Evolutionary conservation across 495 filamentous ascomycete species (phyloP).

Genomic region (Penicillium coffeae): DNA sequence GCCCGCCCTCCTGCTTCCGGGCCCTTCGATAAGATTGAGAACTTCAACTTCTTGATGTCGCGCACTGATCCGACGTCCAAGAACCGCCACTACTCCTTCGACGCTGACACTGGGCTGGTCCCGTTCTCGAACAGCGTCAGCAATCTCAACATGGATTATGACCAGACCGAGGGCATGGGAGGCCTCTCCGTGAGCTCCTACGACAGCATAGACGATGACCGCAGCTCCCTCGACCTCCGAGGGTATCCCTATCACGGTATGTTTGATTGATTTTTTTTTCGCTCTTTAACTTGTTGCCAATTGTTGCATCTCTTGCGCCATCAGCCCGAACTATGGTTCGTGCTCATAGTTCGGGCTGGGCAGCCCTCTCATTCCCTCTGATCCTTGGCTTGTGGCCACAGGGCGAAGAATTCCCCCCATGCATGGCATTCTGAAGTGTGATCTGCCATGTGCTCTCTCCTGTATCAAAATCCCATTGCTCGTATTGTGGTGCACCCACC

Average conservation of each 20-base stretch:
- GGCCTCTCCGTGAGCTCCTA: conserved; percentile 49
- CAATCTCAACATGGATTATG: conserved; percentile 43
- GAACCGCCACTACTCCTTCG: conserved; percentile 43
- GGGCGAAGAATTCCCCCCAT: no score
- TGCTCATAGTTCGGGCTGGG: conserved; percentile 8
- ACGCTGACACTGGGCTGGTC: conserved; percentile 38
- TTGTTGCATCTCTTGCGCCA: conserved; percentile 41
- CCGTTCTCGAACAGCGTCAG: conserved; percentile 16
- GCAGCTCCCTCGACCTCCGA: conserved; percentile 39
- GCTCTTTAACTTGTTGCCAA: conserved; percentile 23
- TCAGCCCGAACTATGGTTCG: conserved; percentile 29
- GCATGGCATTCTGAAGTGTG: no score
- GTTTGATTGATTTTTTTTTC: conserved; percentile 11
- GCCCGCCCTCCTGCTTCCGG: conserved; percentile 23
- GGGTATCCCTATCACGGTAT: conserved; percentile 46
- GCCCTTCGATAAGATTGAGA: conserved; percentile 40
- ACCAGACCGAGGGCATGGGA: conserved; percentile 47
- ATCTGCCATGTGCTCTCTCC: no score
- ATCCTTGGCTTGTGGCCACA: no score
- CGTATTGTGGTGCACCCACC: background rate
- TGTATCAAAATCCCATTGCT: background rate
- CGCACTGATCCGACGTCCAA: conserved; percentile 37
- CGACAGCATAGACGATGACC: conserved; percentile 47
- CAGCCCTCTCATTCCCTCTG: background rate
- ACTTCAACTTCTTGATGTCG: conserved; percentile 42